Evolutionary conservation across 2,329 filamentous ascomycete species (phyloP), one percentile per base, ranked within the genome.

Genomic region (Zarea fungicola): DNA sequence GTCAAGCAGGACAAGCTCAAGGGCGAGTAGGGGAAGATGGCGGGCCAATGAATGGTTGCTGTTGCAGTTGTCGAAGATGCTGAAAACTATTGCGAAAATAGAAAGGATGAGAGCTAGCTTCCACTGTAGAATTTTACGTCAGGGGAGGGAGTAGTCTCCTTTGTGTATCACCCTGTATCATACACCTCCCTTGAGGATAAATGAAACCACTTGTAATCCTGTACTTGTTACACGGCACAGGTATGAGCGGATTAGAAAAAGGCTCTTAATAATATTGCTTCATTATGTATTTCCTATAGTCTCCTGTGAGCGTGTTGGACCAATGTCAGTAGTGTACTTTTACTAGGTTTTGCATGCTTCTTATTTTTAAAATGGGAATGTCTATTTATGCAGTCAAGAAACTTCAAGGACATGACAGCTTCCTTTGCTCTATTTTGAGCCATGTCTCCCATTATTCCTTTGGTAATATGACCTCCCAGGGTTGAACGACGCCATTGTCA

Each of bases 401-500:
- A 34, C 39, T 52, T 44, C 13, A 34, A 48, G 25, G 28, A 31
- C 18, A 31, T 22, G 25, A 46, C 43, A 31, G 34, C 43, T 25
- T 14, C 19, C 34, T 31, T 31, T 39, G 36, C 21, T 25, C 7
- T n/a, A 18, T 14, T n/a, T 48, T 41, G 13, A 34, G 16, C 26
- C n/a, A 16, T 25, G 13, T 11, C 26, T 42, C n/a, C 4, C 8
- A 5, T 21, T 14, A 39, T 6, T 43, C 6, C 23, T 32, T 39
- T 9, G 23, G 13, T 7, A 43, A 6, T 26, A 16, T 39, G n/a
- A 89, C 62, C 54, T 80, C 77, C 92, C 93, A 99, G 1, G 91
- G 83, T 60, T 85, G 85, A 23, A 96, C 86, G 45, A 86, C 75
- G 0, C 93, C 93, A 67, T 97, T 91, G 64, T 99, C 93, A 0